Percentiles rank a stretch among this genome's conserved stretches.
These are phyloP conservation scores for Leccinum pachyderme DNA, from an alignment of 1,284 basidiomycete species.

Conservation along the genomic window DNA sequence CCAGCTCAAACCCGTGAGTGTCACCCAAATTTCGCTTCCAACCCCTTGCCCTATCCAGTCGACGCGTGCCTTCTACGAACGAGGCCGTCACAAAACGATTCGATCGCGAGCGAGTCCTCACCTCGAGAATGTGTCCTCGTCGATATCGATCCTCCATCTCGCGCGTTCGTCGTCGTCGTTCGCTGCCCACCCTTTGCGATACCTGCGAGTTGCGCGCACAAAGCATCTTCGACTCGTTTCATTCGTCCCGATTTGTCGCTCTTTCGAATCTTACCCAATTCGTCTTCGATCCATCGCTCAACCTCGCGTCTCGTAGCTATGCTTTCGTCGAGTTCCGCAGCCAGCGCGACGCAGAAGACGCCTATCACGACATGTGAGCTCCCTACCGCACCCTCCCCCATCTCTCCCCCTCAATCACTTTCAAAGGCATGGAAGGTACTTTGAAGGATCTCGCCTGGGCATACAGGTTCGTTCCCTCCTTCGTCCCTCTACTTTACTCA, in stretches of 20 bases:
- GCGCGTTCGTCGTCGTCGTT: slow-evolving; percentile 34
- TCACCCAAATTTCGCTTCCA: slow-evolving; percentile 20
- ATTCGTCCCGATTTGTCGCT: slow-evolving; percentile 32
- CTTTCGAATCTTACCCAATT: slow-evolving; percentile 27
- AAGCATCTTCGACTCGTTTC: slow-evolving; percentile 31
- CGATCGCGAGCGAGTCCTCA: slow-evolving; percentile 31
- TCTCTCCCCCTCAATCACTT: slow-evolving; percentile 8
- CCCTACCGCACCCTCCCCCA: too few relatives aligned
- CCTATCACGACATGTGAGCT: slow-evolving; percentile 86
- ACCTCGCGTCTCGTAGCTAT: slow-evolving; percentile 71
- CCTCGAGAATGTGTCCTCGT: slow-evolving; percentile 22
- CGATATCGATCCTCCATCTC: slow-evolving; percentile 31
- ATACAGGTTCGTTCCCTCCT: slow-evolving; percentile 58
- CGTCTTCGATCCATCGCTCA: slow-evolving; percentile 58
- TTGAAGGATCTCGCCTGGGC: slow-evolving; percentile 80
- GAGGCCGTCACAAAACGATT: slow-evolving; percentile 28
- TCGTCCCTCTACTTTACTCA: not conserved
- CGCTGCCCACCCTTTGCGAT: slow-evolving; percentile 36
- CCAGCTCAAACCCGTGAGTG: slow-evolving; percentile 77
- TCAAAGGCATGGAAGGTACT: slow-evolving; percentile 76
- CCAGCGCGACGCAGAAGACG: slow-evolving; percentile 82
- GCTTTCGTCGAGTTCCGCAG: slow-evolving; percentile 90
- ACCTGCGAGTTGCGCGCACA: slow-evolving; percentile 22
- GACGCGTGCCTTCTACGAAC: slow-evolving; percentile 30
- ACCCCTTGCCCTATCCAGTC: slow-evolving; percentile 38